Evolutionary conservation across 306 rosid genomes (phyloP).

Genomic region (Amphicarpaea edgeworthii): DNA sequence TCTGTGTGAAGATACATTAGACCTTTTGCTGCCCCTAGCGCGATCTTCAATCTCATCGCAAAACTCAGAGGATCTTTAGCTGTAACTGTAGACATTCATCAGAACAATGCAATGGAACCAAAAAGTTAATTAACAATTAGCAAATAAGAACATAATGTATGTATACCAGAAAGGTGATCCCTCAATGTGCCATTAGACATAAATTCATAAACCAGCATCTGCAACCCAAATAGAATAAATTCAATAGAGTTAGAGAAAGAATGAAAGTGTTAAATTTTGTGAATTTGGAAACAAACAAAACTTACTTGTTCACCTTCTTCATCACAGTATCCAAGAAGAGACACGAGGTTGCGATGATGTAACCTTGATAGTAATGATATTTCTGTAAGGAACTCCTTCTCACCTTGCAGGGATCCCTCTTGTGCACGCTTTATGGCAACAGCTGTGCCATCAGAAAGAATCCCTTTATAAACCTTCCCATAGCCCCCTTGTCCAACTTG

Average conservation of each 20-base stretch:
- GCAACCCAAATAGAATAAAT: slow-evolving; percentile 53
- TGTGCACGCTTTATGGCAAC: slow-evolving; percentile 93
- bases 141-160: slow-evolving; percentile 32
- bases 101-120: slow-evolving; percentile 19
- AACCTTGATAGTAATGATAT: slow-evolving; percentile 77
- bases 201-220: slow-evolving; percentile 96
- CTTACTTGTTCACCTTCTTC: slow-evolving; percentile 85
- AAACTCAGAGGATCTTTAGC: slow-evolving; percentile 71
- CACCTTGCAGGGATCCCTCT: slow-evolving; percentile 84
- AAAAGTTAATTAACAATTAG: background rate
- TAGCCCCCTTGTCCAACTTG: slow-evolving; percentile 88
- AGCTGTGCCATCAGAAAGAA: slow-evolving; percentile 62
- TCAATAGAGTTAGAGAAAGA: slow-evolving; percentile 32
- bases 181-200: slow-evolving; percentile 91
- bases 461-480: slow-evolving; percentile 83
- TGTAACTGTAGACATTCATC: slow-evolving; percentile 53
- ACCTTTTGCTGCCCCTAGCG: slow-evolving; percentile 90
- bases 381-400: slow-evolving; percentile 88
- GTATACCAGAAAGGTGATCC: slow-evolving; percentile 91
- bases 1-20: slow-evolving; percentile 88
- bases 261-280: slow-evolving; percentile 22
- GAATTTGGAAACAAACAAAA: slow-evolving; percentile 12
- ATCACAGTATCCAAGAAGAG: slow-evolving; percentile 82
- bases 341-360: slow-evolving; percentile 89
- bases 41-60: slow-evolving; percentile 74